Conservation (phyloP, 306 rosid species). For the Castanospermum australe region DNA sequence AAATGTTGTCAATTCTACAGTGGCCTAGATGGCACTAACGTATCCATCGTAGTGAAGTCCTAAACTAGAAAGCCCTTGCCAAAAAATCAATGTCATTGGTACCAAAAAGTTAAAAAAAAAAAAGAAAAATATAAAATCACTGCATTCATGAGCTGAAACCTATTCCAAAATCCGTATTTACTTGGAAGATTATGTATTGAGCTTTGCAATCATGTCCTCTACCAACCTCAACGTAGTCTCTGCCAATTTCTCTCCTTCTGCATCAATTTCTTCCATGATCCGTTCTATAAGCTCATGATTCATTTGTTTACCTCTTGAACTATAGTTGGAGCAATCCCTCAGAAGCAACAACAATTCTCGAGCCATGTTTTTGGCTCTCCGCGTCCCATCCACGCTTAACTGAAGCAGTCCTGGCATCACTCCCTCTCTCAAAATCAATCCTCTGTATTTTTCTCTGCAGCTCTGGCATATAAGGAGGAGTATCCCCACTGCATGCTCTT, state of each 20-base stretch:
- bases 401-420: conserved; percentile 86
- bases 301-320: conserved; percentile 39
- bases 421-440: conserved; percentile 66
- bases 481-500: conserved; percentile 71
- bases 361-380: conserved; percentile 54
- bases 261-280: conserved; percentile 78
- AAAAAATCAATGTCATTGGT: conserved; percentile 7
- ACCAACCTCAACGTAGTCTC: conserved; percentile 56
- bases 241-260: conserved; percentile 52
- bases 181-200: conserved; percentile 34
- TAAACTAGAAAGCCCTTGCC: neutral
- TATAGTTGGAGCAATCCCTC: conserved; percentile 53
- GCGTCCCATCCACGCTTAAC: conserved; percentile 73
- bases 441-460: conserved; percentile 76
- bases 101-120: neutral
- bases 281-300: conserved; percentile 46
- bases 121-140: neutral
- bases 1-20: conserved; percentile 13
- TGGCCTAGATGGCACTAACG: neutral
- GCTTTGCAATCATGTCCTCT: conserved; percentile 83
- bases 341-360: conserved; percentile 59
- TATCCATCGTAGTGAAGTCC: conserved; percentile 11
- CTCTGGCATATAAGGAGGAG: conserved; percentile 62
- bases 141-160: neutral
- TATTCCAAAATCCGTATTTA: neutral